phyloP scores from a whole-genome alignment of 192 early-diverging fungal genomes.

The Umbelopsis ramanniana region DNA sequence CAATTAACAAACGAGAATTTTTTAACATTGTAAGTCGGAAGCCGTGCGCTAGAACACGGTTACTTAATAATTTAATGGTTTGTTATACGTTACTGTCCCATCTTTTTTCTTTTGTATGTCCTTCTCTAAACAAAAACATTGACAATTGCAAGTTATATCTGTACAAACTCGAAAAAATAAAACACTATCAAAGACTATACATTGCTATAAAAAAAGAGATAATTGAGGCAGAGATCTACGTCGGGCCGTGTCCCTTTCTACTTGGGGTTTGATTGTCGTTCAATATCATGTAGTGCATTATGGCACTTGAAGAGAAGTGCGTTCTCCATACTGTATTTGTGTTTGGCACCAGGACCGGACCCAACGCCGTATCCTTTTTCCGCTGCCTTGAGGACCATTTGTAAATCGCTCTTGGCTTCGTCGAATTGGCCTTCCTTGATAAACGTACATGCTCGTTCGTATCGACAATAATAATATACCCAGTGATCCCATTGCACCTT shows the following conservation, averaged over 20 bases:
- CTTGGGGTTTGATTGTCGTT: conserved; percentile 1
- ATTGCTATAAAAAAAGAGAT: neutral
- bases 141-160: neutral
- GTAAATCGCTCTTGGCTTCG: conserved; percentile 52
- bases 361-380: conserved; percentile 35
- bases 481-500: conserved; percentile 70
- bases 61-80: too few species aligned
- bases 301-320: conserved; percentile 64
- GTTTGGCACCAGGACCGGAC: conserved; percentile 51
- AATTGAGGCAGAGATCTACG: neutral
- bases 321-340: conserved; percentile 70
- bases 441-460: conserved; percentile 62
- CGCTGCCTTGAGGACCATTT: conserved; percentile 50
- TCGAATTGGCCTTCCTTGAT: conserved; percentile 43
- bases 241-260: neutral
- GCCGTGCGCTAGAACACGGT: too few species aligned
- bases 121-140: neutral
- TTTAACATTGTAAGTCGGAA: too few species aligned
- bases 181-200: neutral
- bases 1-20: too few species aligned
- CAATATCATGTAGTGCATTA: conserved; percentile 47
- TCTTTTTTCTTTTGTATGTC: neutral
- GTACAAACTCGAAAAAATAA: neutral
- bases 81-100: too few species aligned
- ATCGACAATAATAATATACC: conserved; percentile 58